phyloP scores from a whole-genome alignment of 192 early-diverging fungal genomes.

The Linnemannia schmuckeri region DNA sequence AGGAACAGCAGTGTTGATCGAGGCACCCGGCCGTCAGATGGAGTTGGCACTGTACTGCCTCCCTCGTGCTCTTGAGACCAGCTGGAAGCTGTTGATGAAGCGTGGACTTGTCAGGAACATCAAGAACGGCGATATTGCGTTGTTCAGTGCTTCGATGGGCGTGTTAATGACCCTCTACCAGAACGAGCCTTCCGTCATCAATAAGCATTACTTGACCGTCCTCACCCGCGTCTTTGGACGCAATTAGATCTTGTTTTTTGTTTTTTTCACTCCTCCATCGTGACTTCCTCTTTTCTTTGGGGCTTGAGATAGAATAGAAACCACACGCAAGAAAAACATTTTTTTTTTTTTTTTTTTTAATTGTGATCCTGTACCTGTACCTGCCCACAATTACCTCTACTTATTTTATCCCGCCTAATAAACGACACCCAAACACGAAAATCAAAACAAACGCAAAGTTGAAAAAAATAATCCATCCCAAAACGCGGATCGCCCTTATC shows the following conservation, averaged over 20 bases:
- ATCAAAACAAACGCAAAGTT: too few relatives aligned
- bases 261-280: not conserved
- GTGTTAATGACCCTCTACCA: constrained; percentile 88
- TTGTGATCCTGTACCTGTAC: not conserved
- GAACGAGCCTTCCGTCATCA: constrained; percentile 79
- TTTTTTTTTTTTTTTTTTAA: not conserved
- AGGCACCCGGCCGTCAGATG: constrained; percentile 72
- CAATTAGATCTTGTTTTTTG: constrained; percentile 60
- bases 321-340: too few relatives aligned
- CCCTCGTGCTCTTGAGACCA: constrained; percentile 81
- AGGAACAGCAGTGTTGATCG: constrained; percentile 70
- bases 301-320: not conserved
- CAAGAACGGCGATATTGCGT: constrained; percentile 75
- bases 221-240: constrained; percentile 84
- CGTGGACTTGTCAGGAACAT: constrained; percentile 71
- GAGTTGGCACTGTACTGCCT: constrained; percentile 91
- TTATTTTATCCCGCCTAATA: too few relatives aligned
- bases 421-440: too few relatives aligned
- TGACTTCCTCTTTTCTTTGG: not conserved
- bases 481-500: too few relatives aligned
- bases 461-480: too few relatives aligned
- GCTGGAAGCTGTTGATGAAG: constrained; percentile 72
- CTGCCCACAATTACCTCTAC: not conserved
- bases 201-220: constrained; percentile 79
- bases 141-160: constrained; percentile 82